Evolutionary conservation across 192 early-diverging fungal genomes (phyloP), one percentile per base, ranked within the genome.

Genomic region (Ambispora gerdemannii): DNA sequence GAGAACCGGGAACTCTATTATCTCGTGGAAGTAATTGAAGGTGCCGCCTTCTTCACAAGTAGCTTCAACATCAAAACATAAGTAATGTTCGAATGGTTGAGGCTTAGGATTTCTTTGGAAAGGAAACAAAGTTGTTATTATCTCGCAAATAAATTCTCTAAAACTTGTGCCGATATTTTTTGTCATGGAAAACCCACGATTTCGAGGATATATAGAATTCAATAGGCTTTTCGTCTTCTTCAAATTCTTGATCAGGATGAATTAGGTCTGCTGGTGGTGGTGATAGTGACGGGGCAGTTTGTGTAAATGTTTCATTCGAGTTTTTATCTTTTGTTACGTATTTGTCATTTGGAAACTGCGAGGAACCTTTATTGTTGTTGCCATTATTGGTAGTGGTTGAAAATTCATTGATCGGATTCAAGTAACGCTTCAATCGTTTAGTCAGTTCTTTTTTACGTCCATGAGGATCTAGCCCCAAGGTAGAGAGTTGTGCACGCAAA

Each of bases 1-100:
- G 1, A 93, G 79, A 3, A 90, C 83, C 15, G 93, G 93, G 60
- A 93, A 93, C 72, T 95, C 93, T 61, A 95, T 95, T 56, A 95
- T 91, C 70, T 95, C 93, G 80, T 91, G 88, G 0, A 80, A 80
- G 63, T 82, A 93, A 4, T 84, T 79, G 53, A 86, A 88, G 4
- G 71, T 72, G 1, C 62, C 72, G 13, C 82, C 81, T 27, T 69
- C 77, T 49, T 86, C 82, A 72, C 93, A 95, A 0, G 93, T 95
- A 17, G 89, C 93, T 49, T 94, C 92, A 17, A 93, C 85, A 77
- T 94, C 92, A 69, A 91, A 84, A 32, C 90, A 89, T 30, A 83
- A 75, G 67, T 88, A 91, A 66, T 86, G 91, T 50, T 87, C 85
- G 62, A 76, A 88, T 0, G 85, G 80, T 47, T 87, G 82, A 43